Conservation (phyloP, 1,284 basidiomycete genomes). For the Tylopilus sp. region DNA sequence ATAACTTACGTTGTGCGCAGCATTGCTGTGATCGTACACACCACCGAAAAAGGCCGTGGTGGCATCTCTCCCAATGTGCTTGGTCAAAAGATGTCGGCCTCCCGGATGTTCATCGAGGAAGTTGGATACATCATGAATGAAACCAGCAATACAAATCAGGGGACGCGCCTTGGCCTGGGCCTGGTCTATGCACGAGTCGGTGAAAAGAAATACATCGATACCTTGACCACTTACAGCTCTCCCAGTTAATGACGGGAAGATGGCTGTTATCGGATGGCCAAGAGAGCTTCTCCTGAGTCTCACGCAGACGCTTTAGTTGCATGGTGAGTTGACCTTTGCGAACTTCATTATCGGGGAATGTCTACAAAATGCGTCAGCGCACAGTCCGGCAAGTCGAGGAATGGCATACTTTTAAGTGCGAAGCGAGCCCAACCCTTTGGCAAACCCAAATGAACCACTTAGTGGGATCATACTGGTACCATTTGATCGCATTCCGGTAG, state of each 20-base stretch:
- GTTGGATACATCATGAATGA: constrained; percentile 86
- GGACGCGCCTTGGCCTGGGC: constrained; percentile 75
- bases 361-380: constrained; percentile 32
- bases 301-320: constrained; percentile 81
- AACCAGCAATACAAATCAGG: constrained; percentile 81
- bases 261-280: constrained; percentile 82
- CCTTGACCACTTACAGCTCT: constrained; percentile 61
- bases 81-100: constrained; percentile 64
- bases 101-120: constrained; percentile 92
- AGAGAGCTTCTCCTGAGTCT: constrained; percentile 64
- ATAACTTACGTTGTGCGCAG: constrained; percentile 74
- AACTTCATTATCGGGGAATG: constrained; percentile 93
- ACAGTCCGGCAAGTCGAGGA: neutral
- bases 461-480: constrained; percentile 88
- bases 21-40: constrained; percentile 91
- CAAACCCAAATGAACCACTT: constrained; percentile 88
- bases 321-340: constrained; percentile 90
- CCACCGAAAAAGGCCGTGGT: constrained; percentile 94
- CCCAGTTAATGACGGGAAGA: constrained; percentile 83
- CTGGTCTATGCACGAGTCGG: constrained; percentile 50
- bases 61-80: constrained; percentile 78
- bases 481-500: constrained; percentile 90
- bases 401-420: constrained; percentile 70
- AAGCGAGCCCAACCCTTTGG: constrained; percentile 71
- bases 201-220: constrained; percentile 4